These are phyloP conservation scores for Kurtzmaniella quercitrusa DNA, from an alignment of 1,139 yeast species.

Conservation along the genomic window DNA sequence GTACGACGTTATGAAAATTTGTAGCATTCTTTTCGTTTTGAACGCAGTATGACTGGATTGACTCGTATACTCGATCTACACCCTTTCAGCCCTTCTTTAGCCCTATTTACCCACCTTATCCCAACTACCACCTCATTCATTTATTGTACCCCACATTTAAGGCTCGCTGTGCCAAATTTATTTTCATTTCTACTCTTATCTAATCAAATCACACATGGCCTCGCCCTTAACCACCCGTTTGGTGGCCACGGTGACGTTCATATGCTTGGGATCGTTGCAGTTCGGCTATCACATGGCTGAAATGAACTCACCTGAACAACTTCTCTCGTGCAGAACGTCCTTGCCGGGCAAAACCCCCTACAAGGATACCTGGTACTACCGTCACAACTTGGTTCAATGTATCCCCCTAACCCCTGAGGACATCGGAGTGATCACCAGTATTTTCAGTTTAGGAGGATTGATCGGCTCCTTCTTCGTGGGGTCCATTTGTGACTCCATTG, in stretches of 20 bases:
- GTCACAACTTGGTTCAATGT: conserved; percentile 38
- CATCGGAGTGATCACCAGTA: conserved; percentile 77
- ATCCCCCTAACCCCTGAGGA: conserved; percentile 60
- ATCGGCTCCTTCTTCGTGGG: conserved; percentile 76
- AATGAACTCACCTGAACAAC: conserved; percentile 42
- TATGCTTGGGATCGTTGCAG: conserved; percentile 44
- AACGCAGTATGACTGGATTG: not conserved
- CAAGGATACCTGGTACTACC: conserved; percentile 34
- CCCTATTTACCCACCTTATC: too few relatives aligned
- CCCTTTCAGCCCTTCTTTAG: too few relatives aligned
- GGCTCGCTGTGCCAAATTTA: too few relatives aligned
- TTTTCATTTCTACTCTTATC: too few relatives aligned
- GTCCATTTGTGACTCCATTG: conserved; percentile 57
- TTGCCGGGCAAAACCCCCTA: conserved; percentile 30
- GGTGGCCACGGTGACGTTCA: conserved; percentile 27
- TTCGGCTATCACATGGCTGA: conserved; percentile 51
- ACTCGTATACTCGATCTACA: too few relatives aligned
- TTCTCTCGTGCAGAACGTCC: conserved; percentile 32
- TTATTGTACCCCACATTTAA: too few relatives aligned
- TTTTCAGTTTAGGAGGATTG: conserved; percentile 84
- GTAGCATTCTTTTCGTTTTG: not conserved
- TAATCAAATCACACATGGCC: not conserved
- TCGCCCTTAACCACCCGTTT: conserved; percentile 20
- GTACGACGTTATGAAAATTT: not conserved
- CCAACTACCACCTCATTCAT: too few relatives aligned